A percentile compares a stretch with the other conserved stretches of the same genome.
Evolutionary conservation across 192 early-diverging fungal genomes (phyloP).

Genomic region (Backusella morwellensis): DNA sequence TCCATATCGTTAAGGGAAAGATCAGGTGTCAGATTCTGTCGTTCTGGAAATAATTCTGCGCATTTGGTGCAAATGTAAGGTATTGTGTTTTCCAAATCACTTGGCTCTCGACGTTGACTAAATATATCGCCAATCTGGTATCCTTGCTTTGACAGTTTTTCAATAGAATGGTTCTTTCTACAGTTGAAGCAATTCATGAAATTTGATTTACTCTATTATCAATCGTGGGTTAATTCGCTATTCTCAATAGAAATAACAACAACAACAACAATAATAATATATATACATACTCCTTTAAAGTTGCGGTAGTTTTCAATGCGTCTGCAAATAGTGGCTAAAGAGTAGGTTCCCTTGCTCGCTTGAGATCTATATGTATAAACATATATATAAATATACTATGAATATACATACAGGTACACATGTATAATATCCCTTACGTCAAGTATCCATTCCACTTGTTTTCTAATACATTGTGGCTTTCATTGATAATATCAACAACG

Average conservation of each 20-base stretch:
- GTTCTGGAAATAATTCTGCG: background rate
- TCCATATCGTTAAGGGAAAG: background rate
- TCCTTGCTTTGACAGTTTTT: background rate
- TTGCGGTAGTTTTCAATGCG: slow-evolving; percentile 18
- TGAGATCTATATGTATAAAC: background rate
- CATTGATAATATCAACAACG: slow-evolving; percentile 1
- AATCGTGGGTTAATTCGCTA: no score
- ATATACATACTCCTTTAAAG: background rate
- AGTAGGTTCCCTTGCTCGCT: background rate
- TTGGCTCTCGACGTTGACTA: background rate
- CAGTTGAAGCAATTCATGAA: background rate
- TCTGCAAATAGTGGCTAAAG: slow-evolving; percentile 17
- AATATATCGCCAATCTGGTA: background rate
- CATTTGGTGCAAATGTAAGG: background rate
- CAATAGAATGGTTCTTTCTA: background rate
- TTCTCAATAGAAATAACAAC: no score
- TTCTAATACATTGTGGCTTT: background rate
- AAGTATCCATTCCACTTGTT: background rate
- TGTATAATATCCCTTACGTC: background rate
- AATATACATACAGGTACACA: background rate
- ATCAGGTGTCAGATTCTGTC: background rate
- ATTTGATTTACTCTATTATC: background rate
- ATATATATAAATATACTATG: background rate
- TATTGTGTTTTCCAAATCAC: background rate
- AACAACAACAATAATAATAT: no score